Evolutionary conservation across 345 rosid genomes (phyloP), one percentile per base, ranked within the genome.

Genomic region (Ceriops tagal): DNA sequence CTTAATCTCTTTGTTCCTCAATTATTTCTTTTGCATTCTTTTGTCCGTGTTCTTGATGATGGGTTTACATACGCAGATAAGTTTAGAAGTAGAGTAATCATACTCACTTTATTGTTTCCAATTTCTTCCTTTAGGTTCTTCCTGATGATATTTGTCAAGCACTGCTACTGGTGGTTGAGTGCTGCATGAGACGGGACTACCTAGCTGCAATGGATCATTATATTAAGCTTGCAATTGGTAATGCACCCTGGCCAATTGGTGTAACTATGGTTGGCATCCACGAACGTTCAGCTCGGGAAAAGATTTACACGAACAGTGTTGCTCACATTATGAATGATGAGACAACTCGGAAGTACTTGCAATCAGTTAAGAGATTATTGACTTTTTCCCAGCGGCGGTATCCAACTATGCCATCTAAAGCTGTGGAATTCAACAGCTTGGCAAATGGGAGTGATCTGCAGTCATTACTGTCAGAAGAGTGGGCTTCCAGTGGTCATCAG

Each of bases 211-310:
- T 92, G 99, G 98, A 95, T 79, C 99, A 88, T 18, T 95, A 95
- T 73, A 95, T 95, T 74, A 90, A 81, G 77, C 56, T 95, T 79
- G 96, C 98, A 22, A 95, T 95, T 13, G 99, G 99, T 7, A 95
- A 92, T 73, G 99, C 97, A 19, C 97, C 97, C 21, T 95, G 99
- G 99, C 99, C 99, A 39, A 95, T 95, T 39, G 96, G 97, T 76
- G 99, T 95, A 21, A 95, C 99, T 82, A 95, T 95, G 99, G 99
- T 95, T 85, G 99, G 99, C 82, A 95, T 95, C 74, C 99, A 95
- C 35, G 99, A 95, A 75, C 96, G 97, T 77, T 95, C 97, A 35
- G 97, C 99, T 6, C 96, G 97, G 24, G 97, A 95, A 84, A 95
- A 95, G 87, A 92, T 92, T 71, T 85, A 88, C 73, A 95, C 99